Evolutionary conservation across 2,329 filamentous ascomycete species (phyloP).

Genomic region (Aspergillus ochraceus): DNA sequence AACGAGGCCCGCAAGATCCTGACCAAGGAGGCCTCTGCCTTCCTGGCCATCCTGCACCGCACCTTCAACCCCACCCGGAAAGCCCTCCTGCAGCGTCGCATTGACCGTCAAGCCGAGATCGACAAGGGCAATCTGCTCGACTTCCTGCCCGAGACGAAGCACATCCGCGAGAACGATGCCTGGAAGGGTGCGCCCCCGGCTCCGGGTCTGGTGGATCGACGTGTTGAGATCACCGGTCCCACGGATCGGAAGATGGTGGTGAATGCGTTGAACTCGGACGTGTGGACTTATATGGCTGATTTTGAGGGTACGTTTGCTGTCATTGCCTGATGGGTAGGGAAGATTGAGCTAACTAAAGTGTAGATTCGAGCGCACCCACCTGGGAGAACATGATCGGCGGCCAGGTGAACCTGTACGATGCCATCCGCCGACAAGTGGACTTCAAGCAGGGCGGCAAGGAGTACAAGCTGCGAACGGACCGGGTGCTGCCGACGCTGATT

Average conservation of each 20-base stretch:
- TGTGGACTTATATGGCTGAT: slow-evolving; percentile 99
- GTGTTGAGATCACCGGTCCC: slow-evolving; percentile 95
- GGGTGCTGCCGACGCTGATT: slow-evolving; percentile 83
- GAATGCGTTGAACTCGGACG: slow-evolving; percentile 91
- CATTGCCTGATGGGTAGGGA: neutral
- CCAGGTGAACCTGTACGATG: slow-evolving; percentile 96
- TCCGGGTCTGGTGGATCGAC: slow-evolving; percentile 86
- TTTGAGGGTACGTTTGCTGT: slow-evolving; percentile 73
- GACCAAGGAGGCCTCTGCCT: slow-evolving; percentile 83
- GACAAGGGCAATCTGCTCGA: slow-evolving; percentile 87
- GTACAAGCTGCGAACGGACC: slow-evolving; percentile 95
- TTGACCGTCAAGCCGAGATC: slow-evolving; percentile 84
- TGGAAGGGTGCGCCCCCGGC: slow-evolving; percentile 93
- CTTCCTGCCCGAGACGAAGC: slow-evolving; percentile 92
- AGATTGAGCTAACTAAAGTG: neutral
- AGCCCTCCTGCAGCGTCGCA: slow-evolving; percentile 80
- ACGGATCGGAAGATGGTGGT: slow-evolving; percentile 99
- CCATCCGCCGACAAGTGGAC: slow-evolving; percentile 88
- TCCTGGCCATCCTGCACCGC: slow-evolving; percentile 90
- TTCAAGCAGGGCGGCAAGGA: slow-evolving; percentile 95
- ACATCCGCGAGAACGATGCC: slow-evolving; percentile 89
- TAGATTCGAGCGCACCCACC: slow-evolving; percentile 91
- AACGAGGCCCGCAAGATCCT: slow-evolving; percentile 86
- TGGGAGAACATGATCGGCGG: slow-evolving; percentile 99
- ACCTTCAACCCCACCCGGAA: slow-evolving; percentile 91